A percentile compares a stretch with the other conserved stretches of the same genome.
Conservation (phyloP, 2,329 filamentous ascomycete genomes). For the Teratosphaeria pseudoeucalypti region DNA sequence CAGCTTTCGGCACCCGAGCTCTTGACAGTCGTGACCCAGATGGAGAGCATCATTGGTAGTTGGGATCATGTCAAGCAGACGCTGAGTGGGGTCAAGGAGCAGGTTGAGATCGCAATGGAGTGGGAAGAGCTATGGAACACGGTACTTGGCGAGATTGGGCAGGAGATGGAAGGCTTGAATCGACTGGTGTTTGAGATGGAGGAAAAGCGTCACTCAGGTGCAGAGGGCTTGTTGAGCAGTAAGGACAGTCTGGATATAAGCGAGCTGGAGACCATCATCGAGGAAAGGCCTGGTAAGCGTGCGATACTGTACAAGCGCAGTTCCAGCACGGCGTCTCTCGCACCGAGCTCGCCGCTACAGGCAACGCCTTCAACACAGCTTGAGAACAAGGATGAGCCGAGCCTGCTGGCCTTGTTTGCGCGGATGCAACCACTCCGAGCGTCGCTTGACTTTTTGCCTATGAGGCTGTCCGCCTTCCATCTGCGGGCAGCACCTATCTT, state of each 20-base stretch:
- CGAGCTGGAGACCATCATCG: constrained; percentile 85
- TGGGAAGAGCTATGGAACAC: constrained; percentile 97
- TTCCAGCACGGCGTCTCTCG: constrained; percentile 54
- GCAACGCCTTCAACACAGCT: constrained; percentile 41
- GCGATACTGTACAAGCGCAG: constrained; percentile 49
- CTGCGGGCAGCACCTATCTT: constrained; percentile 67
- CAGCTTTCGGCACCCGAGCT: constrained; percentile 62
- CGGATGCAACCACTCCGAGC: constrained; percentile 90
- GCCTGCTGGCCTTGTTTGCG: constrained; percentile 79
- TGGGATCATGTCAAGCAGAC: constrained; percentile 75
- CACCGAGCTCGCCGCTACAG: constrained; percentile 51
- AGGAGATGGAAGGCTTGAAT: constrained; percentile 71
- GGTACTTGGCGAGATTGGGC: constrained; percentile 84
- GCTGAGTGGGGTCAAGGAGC: constrained; percentile 69
- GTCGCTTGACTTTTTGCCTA: constrained; percentile 88
- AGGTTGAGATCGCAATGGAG: constrained; percentile 96
- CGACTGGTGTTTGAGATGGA: constrained; percentile 95
- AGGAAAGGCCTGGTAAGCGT: constrained; percentile 59
- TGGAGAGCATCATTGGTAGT: constrained; percentile 75
- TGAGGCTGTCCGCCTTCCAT: constrained; percentile 83
- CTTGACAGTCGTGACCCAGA: constrained; percentile 66
- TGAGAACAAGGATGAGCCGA: constrained; percentile 69
- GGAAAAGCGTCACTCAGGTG: constrained; percentile 76
- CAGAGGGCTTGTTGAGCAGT: constrained; percentile 49
- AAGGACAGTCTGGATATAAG: constrained; percentile 60